Conservation (phyloP, 768 basidiomycete species). For the Hypholoma sublateritium region DNA sequence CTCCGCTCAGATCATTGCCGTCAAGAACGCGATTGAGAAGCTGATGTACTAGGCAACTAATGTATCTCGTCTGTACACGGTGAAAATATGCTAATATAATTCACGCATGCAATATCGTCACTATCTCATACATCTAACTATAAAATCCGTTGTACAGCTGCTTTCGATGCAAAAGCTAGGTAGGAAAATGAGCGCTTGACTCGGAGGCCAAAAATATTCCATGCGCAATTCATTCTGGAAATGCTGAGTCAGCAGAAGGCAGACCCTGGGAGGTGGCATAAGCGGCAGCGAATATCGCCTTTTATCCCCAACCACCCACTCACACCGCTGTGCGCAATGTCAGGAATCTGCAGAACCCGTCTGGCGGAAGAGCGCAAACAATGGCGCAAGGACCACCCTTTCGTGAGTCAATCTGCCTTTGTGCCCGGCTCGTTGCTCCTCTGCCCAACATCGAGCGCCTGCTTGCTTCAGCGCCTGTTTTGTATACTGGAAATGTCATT, state of each 20-base stretch:
- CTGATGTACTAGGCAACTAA: slow-evolving; percentile 38
- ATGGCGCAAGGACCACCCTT: slow-evolving; percentile 99
- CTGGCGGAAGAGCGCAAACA: slow-evolving; percentile 97
- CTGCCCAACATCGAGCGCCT: neutral
- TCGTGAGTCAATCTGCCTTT: slow-evolving; percentile 56
- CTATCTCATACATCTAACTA: no score
- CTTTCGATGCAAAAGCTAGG: neutral
- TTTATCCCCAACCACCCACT: neutral
- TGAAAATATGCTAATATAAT: neutral
- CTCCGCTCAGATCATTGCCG: slow-evolving; percentile 80
- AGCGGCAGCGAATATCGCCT: neutral
- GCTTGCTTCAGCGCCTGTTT: slow-evolving; percentile 7
- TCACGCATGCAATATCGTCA: no score
- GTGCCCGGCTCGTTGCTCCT: neutral
- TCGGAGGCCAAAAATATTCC: neutral
- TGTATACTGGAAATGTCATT: neutral
- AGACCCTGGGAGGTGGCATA: slow-evolving; percentile 2
- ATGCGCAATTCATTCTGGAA: neutral
- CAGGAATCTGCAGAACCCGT: slow-evolving; percentile 90
- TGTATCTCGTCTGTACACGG: neutral
- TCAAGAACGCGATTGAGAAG: slow-evolving; percentile 84
- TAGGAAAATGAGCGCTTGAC: neutral
- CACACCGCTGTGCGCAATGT: slow-evolving; percentile 46
- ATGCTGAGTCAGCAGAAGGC: slow-evolving; percentile 7
- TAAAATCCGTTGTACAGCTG: neutral